A percentile compares a stretch with the other conserved stretches of the same genome.
phyloP scores from a whole-genome alignment of 208 protist genomes.

The Wallacemonas rigidus region DNA sequence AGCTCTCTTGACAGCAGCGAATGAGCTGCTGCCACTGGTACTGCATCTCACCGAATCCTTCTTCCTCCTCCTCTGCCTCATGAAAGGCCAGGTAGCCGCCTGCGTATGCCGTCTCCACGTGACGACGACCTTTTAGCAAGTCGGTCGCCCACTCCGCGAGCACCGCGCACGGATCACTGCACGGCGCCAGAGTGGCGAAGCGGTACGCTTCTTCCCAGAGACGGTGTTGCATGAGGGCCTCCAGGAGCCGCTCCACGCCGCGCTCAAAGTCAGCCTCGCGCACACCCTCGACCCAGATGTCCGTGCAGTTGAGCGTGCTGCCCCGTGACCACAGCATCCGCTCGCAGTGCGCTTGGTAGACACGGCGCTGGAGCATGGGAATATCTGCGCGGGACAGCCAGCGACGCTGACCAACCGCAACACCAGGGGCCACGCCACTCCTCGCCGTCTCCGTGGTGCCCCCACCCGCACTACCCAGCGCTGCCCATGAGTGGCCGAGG shows the following conservation, averaged over 20 bases:
- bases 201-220: conserved; percentile 76
- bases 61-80: conserved; percentile 16
- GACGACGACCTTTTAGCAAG: conserved; percentile 34
- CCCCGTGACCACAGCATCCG: conserved; percentile 56
- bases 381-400: conserved; percentile 62
- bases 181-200: conserved; percentile 44
- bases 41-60: conserved; percentile 32
- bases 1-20: conserved; percentile 62
- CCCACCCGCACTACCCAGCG: not conserved
- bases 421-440: not conserved
- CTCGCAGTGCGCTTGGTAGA: conserved; percentile 85
- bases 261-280: conserved; percentile 35
- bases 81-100: not conserved
- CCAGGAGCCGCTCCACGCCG: conserved; percentile 50
- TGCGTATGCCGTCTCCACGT: conserved; percentile 1
- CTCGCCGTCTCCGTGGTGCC: not conserved
- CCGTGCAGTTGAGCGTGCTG: conserved; percentile 70
- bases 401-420: conserved; percentile 8
- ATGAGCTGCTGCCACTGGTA: conserved; percentile 57
- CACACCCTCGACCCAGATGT: conserved; percentile 72
- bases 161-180: conserved; percentile 46
- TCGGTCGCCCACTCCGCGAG: conserved; percentile 65
- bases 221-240: conserved; percentile 66
- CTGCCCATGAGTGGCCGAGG: conserved; percentile 37
- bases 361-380: conserved; percentile 69